Evolutionary conservation across 805 yeast species (phyloP).

Genomic region (Geotrichum ghanense): DNA sequence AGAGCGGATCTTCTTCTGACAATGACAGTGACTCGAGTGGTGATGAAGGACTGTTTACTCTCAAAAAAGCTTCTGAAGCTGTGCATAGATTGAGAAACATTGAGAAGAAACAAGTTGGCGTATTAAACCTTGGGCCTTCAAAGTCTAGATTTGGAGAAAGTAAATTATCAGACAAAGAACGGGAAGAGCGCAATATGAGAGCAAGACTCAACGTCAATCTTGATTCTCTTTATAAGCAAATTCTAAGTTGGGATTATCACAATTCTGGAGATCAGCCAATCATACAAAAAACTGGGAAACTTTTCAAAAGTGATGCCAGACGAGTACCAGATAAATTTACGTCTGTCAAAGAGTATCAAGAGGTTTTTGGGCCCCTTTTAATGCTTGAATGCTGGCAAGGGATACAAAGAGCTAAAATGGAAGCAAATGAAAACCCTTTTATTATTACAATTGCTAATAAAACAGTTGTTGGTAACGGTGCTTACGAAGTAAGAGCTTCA

Average conservation of each 20-base stretch:
- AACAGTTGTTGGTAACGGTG: constrained; percentile 62
- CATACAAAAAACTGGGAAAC: constrained; percentile 15
- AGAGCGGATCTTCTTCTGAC: constrained; percentile 26
- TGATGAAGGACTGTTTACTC: constrained; percentile 29
- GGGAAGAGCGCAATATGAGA: constrained; percentile 69
- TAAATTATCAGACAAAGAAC: constrained; percentile 32
- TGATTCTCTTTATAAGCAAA: constrained; percentile 56
- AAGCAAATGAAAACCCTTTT: constrained; percentile 46
- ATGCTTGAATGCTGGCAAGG: constrained; percentile 92
- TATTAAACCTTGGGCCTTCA: constrained; percentile 3
- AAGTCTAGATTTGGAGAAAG: constrained; percentile 14
- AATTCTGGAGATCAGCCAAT: constrained; percentile 43
- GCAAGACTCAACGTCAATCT: constrained; percentile 66
- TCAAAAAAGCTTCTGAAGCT: constrained; percentile 19
- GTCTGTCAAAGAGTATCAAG: constrained; percentile 53
- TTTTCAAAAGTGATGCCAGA: constrained; percentile 22
- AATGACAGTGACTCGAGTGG: constrained; percentile 28
- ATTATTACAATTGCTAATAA: constrained; percentile 64
- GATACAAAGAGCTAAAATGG: constrained; percentile 58
- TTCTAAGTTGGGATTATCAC: constrained; percentile 70
- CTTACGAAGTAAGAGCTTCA: constrained; percentile 77
- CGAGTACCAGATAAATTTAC: constrained; percentile 46
- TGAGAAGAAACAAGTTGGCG: constrained; percentile 7
- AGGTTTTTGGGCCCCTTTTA: constrained; percentile 66
- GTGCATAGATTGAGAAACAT: constrained; percentile 8